Evolutionary conservation across 2,329 filamentous ascomycete species (phyloP).

Genomic region (Alternaria hordeiaustralica): DNA sequence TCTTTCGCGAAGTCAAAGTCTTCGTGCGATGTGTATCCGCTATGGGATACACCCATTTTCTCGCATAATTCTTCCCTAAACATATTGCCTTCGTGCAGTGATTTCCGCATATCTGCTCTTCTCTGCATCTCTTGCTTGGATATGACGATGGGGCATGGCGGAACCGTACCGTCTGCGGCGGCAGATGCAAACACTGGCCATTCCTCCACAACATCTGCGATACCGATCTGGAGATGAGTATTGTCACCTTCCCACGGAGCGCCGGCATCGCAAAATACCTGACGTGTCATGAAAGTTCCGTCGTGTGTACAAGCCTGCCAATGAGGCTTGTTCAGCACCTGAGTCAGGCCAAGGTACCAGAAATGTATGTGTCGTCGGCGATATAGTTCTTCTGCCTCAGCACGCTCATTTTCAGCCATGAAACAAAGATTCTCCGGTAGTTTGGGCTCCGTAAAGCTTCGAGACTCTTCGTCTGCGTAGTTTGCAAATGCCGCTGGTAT

Average conservation of each 20-base stretch:
- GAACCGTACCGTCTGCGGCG: neutral
- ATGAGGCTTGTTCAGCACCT: constrained; percentile 32
- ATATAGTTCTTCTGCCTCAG: constrained; percentile 25
- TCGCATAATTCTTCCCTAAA: neutral
- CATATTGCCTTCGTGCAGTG: neutral
- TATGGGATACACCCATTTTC: neutral
- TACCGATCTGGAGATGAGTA: constrained; percentile 27
- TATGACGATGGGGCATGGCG: neutral
- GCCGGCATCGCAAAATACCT: constrained; percentile 31
- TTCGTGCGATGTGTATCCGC: neutral
- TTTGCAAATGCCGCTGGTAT: constrained; percentile 52
- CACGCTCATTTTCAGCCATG: constrained; percentile 22
- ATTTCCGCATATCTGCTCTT: neutral
- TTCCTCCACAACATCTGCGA: neutral
- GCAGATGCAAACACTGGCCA: neutral
- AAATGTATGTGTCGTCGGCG: constrained; percentile 40
- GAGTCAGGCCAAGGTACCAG: constrained; percentile 38
- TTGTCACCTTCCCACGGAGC: constrained; percentile 39
- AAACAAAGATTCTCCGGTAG: constrained; percentile 24
- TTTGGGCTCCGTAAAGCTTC: constrained; percentile 20
- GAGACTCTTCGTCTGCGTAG: constrained; percentile 42
- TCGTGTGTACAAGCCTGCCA: constrained; percentile 31
- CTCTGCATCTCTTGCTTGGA: neutral
- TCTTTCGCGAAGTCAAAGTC: neutral
- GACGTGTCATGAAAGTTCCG: constrained; percentile 25